These are phyloP conservation scores for Bidens hawaiensis DNA, from an alignment of 140 eudicot genomes.

Conservation along the genomic window DNA sequence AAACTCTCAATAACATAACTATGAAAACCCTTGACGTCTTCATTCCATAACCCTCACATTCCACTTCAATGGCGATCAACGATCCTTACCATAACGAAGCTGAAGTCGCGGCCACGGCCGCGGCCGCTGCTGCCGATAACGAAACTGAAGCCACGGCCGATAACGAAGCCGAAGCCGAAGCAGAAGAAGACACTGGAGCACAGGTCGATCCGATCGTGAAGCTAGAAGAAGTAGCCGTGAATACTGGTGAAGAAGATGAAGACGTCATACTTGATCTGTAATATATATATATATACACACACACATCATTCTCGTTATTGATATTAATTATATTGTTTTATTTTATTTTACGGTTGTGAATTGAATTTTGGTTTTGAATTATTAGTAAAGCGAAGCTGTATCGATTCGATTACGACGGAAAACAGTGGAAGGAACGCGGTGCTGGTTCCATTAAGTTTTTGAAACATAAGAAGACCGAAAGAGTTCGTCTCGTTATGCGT, in stretches of 20 bases:
- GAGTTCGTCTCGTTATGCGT: slow-evolving; percentile 72
- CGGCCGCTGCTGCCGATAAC: no score
- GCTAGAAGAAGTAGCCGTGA: slow-evolving; percentile 70
- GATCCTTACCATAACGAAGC: no score
- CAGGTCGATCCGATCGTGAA: slow-evolving; percentile 64
- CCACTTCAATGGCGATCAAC: no score
- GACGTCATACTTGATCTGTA: slow-evolving; percentile 68
- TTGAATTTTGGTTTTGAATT: no score
- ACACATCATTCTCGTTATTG: neutral
- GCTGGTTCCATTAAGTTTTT: slow-evolving; percentile 62
- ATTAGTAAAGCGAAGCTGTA: slow-evolving; percentile 64
- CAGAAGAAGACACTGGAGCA: slow-evolving; percentile 80
- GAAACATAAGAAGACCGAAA: slow-evolving; percentile 53
- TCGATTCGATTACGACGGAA: slow-evolving; percentile 66
- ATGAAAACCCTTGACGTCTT: no score
- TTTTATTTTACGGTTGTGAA: no score
- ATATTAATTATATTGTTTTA: neutral
- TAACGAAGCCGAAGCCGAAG: slow-evolving; percentile 47
- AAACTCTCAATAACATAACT: no score
- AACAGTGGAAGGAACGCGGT: slow-evolving; percentile 84
- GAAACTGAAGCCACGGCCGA: no score
- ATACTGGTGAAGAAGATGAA: slow-evolving; percentile 69
- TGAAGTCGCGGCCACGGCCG: no score
- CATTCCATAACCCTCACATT: no score
- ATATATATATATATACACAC: no score